Evolutionary conservation across 2,329 filamentous ascomycete genomes (phyloP), one percentile per base, ranked within the genome.

Genomic region (Exophiala dermatitidis): DNA sequence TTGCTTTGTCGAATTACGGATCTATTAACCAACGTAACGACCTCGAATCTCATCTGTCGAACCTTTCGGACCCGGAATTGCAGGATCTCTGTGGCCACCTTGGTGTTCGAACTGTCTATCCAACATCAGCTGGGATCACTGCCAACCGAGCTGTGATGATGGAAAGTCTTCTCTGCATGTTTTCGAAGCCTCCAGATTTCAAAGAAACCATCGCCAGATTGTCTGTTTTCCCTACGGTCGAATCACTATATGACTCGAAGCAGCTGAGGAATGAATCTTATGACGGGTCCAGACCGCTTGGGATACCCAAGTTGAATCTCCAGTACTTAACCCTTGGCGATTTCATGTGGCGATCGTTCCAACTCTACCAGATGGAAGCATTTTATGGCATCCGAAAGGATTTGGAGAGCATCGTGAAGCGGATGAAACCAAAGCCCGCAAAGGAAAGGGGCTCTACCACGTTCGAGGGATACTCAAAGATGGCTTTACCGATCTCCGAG

Each of bases 311-410:
- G 68, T 72, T 97, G 43, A 98, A 96, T 63, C 74, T 98, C 30
- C 93, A 98, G 66, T 98, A 98, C 69, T 77, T 98, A 9, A 95
- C 90, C 2, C 82, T 95, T 47, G 90, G 90, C 2, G 93, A 98
- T 69, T 98, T 98, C 63, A 73, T 98, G n/a, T 98, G 90, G 90
- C 82, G 94, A 58, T 90, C 91, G 0, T 85, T 97, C 64, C 78
- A 94, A 9, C 75, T 98, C 5, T 93, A 95, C 67, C 83, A 91
- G 38, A 87, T 85, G 54, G 93, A 98, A 69, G 81, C 91, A 0
- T 96, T 97, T 67, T 97, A 94, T 68, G 88, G 89, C 56, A 91
- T 98, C 55, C 83, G 90, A 43, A 91, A 90, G 65, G 89, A 98
- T 66, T 83, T 98, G 53, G 89, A 95, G 66, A 81, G 88, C 45